Base-by-base conservation (phyloP, 106 monocot species). In the Allium cepa region DNA sequence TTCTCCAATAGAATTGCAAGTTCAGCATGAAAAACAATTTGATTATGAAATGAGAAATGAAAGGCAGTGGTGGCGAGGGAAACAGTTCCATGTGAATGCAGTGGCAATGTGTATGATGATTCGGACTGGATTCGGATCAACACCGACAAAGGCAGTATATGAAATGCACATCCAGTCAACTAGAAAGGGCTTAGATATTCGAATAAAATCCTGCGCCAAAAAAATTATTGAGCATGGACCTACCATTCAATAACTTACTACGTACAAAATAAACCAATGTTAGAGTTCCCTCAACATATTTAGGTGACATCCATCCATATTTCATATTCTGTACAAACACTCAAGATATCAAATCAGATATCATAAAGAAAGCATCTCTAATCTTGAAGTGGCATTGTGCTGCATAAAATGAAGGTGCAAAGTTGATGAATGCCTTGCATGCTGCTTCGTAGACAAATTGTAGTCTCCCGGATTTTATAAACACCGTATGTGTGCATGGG, bases 131-230 rank as follows among this genome's bases (percentile, higher is more conserved):
- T 80, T 78, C 76, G 66, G 67, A 84, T 69, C 76, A 78, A 76
- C 70, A 76, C 63, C 77, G 78, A 77, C 88, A 71, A 77, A 71
- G 72, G 76, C 74, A 82, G 82, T 75, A 79, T 81, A 86, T 73
- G 73, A 78, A 75, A 74, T 81, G 79, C 78, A 85, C 78, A 75
- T 67, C 75, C 92, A 53, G 81, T 80, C 85, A 79, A 61, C 78
- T 86, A 89, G 75, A 77, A 80, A 85, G 86, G 83, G 81, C 76
- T 79, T 78, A 69, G 71, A 60, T 71, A 80, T 71, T 91, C 83
- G 85, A 79, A 74, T 66, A 82, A 71, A 82, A 86, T 84, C 92
- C 89, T 90, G 97, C 97, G 82, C 55, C 89, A 99, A 99, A 99
- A 81, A 99, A 88, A 90, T 76, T 80, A 64, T 85, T 88, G 85